phyloP scores from a whole-genome alignment of 202 grass and related monocot species.

The Saccharum hybrid region DNA sequence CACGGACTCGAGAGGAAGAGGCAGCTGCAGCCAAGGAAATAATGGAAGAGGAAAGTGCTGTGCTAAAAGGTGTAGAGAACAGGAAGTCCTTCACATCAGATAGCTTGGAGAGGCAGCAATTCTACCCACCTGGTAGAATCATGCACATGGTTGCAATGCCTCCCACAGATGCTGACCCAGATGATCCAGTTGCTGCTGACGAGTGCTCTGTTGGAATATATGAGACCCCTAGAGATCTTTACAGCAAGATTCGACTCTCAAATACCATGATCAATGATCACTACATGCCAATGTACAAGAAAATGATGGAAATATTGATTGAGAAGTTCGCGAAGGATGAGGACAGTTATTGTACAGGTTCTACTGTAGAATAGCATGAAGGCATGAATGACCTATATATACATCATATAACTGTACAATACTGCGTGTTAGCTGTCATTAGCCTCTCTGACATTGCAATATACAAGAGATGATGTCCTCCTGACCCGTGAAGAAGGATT shows the following conservation, averaged over 20 bases:
- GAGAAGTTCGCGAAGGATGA: conserved; percentile 81
- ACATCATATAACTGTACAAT: conserved; percentile 43
- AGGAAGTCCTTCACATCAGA: conserved; percentile 60
- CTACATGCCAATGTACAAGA: conserved; percentile 99
- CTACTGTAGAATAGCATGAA: conserved; percentile 37
- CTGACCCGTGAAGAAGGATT: conserved; percentile 32
- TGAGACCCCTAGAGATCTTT: conserved; percentile 73
- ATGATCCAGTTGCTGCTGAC: conserved; percentile 46
- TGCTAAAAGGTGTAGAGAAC: conserved; percentile 67
- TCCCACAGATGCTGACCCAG: conserved; percentile 41
- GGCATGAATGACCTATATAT: conserved; percentile 21
- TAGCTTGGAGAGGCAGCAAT: conserved; percentile 76
- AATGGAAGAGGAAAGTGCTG: conserved; percentile 79
- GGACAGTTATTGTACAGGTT: conserved; percentile 59
- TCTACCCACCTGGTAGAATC: conserved; percentile 91
- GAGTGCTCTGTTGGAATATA: conserved; percentile 79
- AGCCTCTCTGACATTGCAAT: conserved; percentile 40
- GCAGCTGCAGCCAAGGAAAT: conserved; percentile 88
- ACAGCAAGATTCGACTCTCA: conserved; percentile 87
- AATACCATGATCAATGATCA: conserved; percentile 99
- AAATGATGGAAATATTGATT: conserved; percentile 93
- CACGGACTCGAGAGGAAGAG: conserved; percentile 64
- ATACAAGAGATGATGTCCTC: conserved; percentile 22
- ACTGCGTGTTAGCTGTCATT: conserved; percentile 24
- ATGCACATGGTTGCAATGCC: conserved; percentile 94